Base-by-base conservation (phyloP, 2,329 filamentous ascomycete genomes). In the Aureobasidium subglaciale region DNA sequence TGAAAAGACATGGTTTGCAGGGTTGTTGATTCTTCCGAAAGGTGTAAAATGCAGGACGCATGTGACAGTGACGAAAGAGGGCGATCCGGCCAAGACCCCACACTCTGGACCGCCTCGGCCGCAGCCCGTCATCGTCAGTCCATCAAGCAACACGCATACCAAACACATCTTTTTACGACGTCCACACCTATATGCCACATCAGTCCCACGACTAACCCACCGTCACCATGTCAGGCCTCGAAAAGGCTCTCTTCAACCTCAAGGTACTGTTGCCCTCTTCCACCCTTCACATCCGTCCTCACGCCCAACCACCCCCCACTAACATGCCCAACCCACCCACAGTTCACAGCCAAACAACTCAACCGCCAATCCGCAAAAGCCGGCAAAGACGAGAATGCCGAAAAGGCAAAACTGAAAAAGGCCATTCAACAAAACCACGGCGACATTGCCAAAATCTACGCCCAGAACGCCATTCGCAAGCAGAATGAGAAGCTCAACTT, bases 341-440 rank as follows among this genome's bases (percentile, higher is more conserved):
- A 81, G 80, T 82, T 84, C 71, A 84, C 81, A 30, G 77, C 80
- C 50, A 84, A 83, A 68, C 79, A 82, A 70, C 76, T 84, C 55
- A 83, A 82, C 65, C 72, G 81, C 60, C 80, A 84, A 73, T 78
- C 81, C 16, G 76, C 77, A 46, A 83, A 83, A 67, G 80, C 81
- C 25, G 77, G 75, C 56, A 83, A 83, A 65, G 80, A 82, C 65
- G 80, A 84, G 64, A 77, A 77, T 60, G 70, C 76, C 1, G 81
- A 84, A 71, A 81, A 83, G 65, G 73, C 78, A 57, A 83, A 83
- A 66, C 68, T 84, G 55, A 82, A 83, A 69, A 83, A 83, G 73
- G 81, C 80, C 27, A 81, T 84, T 68, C 78, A 81, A 66, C 75
- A 80, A 68, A 75, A 75, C 60, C 79, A 83, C 66, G 70, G 72